Evolutionary conservation across 1,284 basidiomycete genomes (phyloP), one percentile per base, ranked within the genome.

Genomic region (Rhodotorula glutinis): DNA sequence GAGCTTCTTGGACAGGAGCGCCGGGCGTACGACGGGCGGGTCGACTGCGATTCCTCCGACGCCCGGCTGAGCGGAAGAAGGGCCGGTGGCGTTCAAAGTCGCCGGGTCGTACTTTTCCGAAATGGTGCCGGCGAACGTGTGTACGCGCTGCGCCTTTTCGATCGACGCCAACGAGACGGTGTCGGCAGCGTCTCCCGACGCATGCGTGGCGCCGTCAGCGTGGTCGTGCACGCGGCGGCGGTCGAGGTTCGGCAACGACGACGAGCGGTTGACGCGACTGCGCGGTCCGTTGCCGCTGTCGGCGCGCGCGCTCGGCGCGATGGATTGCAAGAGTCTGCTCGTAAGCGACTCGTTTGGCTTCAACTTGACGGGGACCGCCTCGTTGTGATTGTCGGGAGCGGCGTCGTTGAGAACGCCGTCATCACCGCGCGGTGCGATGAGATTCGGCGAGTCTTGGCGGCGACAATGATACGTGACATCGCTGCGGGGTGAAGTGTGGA

Each of bases 1-100:
- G 14, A 70, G 60, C 49, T 40, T 52, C 60, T 72, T 69, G 46
- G 59, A 57, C 23, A 66, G 38, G 40, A 65, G 56, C 16, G 66
- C 25, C 38, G 65, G 63, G 17, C 65, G 67, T 1, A 33, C 38
- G 23, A 10, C 21, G 1, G 40, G 38, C 5, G 17, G 16, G 40
- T n/a, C 41, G 7, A n/a, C 9, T 41, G 57, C 43, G 61, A 53
- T 19, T n/a, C 23, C 27, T 27, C 23, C 43, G n/a, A 38, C 52
- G 16, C 17, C 47, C 33, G 33, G 55, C 17, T 27, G 58, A 38
- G 13, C 17, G 43, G 53, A 23, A 46, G 47, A 44, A 17, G 27
- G 43, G 43, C 21, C 43, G 14, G 43, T 16, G 13, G n/a, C 49
- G 49, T 51, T 25, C n/a, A 16, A 13, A 13, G 16, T 16, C 49